phyloP scores from a whole-genome alignment of 805 yeast genomes.

The Saturnispora sanitii region DNA sequence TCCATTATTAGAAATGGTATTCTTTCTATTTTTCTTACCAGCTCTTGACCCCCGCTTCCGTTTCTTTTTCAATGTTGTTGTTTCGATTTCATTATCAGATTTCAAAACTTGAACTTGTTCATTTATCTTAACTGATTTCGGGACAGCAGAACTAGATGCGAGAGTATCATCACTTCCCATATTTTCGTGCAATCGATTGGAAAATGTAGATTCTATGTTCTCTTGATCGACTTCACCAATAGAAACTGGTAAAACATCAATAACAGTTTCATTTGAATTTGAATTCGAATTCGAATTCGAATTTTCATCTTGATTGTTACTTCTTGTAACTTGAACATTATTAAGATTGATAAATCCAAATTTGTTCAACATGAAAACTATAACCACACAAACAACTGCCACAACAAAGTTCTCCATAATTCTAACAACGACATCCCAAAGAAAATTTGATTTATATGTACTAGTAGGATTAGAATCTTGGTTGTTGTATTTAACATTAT shows the following conservation, averaged over 20 bases:
- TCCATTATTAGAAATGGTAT: constrained; percentile 4
- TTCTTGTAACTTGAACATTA: not conserved
- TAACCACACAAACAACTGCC: constrained; percentile 29
- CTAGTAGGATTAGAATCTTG: constrained; percentile 12
- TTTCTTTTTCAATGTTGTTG: constrained; percentile 27
- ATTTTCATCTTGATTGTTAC: not conserved
- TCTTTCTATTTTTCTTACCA: constrained; percentile 50
- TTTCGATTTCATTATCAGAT: constrained; percentile 2
- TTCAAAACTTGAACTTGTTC: constrained; percentile 8
- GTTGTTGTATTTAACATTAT: not conserved
- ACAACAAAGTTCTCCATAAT: constrained; percentile 42
- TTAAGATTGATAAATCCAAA: constrained; percentile 29
- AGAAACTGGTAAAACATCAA: constrained; percentile 4
- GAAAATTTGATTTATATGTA: constrained; percentile 15
- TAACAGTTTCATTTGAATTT: constrained; percentile 2
- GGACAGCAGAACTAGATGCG: too few relatives aligned
- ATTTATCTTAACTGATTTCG: constrained; percentile 7
- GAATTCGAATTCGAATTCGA: not conserved
- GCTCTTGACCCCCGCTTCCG: constrained; percentile 84
- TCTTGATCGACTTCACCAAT: not conserved
- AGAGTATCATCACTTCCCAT: too few relatives aligned
- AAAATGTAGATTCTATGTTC: not conserved
- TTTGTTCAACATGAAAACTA: constrained; percentile 30
- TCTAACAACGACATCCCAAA: constrained; percentile 19
- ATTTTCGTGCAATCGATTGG: too few relatives aligned